Evolutionary conservation across 208 protist species (phyloP).

Genomic region (Crithidia sp.): DNA sequence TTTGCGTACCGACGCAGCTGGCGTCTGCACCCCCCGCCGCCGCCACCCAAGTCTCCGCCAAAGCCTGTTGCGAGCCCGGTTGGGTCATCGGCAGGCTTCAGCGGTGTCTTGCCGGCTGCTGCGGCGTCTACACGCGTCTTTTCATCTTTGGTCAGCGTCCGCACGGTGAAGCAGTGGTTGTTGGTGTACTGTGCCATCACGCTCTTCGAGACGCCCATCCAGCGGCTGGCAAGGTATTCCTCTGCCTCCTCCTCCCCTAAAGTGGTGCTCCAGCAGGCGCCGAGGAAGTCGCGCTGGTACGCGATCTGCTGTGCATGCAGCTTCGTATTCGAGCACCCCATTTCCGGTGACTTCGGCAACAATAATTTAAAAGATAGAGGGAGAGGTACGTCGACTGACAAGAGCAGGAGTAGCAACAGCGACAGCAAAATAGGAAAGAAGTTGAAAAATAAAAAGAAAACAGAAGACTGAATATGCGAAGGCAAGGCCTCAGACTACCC

Average conservation of each 20-base stretch:
- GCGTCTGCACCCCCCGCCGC: slow-evolving; percentile 1
- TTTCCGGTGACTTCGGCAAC: neutral
- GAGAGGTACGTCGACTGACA: no score
- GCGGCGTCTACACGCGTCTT: slow-evolving; percentile 12
- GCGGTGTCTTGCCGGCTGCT: neutral
- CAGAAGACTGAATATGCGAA: no score
- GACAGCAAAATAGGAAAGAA: neutral
- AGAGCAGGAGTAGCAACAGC: no score
- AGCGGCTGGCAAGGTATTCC: slow-evolving; percentile 49
- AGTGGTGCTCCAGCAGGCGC: slow-evolving; percentile 56
- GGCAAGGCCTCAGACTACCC: no score
- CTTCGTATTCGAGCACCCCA: slow-evolving; percentile 42
- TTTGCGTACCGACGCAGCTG: neutral
- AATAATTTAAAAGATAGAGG: no score
- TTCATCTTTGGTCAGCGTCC: slow-evolving; percentile 29
- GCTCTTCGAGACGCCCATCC: slow-evolving; percentile 54
- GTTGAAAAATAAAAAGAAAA: slow-evolving; percentile 8
- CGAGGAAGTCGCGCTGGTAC: slow-evolving; percentile 65
- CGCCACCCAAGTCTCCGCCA: slow-evolving; percentile 5
- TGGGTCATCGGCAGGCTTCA: slow-evolving; percentile 1
- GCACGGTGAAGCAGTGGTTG: slow-evolving; percentile 58
- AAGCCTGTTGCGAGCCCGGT: slow-evolving; percentile 2
- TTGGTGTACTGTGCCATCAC: slow-evolving; percentile 54
- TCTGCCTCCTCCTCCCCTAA: slow-evolving; percentile 43
- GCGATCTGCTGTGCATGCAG: slow-evolving; percentile 50